phyloP scores from a whole-genome alignment of 345 rosid species.

The Ceriops tagal region DNA sequence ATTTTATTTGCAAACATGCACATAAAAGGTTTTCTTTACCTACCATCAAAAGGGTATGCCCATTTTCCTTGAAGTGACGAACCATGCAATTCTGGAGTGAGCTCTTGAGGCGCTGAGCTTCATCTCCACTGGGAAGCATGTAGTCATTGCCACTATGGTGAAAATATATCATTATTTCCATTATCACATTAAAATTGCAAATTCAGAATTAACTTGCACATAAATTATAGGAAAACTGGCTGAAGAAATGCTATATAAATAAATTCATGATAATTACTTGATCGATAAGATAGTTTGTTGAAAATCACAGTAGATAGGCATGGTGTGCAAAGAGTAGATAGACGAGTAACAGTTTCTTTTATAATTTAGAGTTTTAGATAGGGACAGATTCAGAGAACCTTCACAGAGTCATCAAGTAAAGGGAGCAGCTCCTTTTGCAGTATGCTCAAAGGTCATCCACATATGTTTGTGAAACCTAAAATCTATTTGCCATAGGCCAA shows the following conservation, averaged over 20 bases:
- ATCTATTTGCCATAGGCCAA: no score
- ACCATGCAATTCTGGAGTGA: conserved; percentile 50
- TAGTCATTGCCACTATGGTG: conserved; percentile 65
- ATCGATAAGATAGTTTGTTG: not conserved
- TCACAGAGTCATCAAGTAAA: not conserved
- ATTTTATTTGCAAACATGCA: not conserved
- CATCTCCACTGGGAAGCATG: conserved; percentile 71
- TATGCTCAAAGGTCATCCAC: no score
- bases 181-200: not conserved
- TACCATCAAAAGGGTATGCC: conserved; percentile 70
- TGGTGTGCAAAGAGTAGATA: no score
- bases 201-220: not conserved
- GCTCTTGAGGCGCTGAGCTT: conserved; percentile 49
- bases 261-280: not conserved
- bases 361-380: no score
- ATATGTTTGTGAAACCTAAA: no score
- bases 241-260: not conserved
- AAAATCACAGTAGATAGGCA: not conserved
- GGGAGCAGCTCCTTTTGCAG: not conserved
- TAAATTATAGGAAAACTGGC: not conserved
- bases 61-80: conserved; percentile 65
- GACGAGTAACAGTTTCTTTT: no score
- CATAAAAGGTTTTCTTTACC: conserved; percentile 5
- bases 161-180: conserved; percentile 6
- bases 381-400: not conserved